Evolutionary conservation across 345 rosid genomes (phyloP).

Genomic region (Camelina hispida): DNA sequence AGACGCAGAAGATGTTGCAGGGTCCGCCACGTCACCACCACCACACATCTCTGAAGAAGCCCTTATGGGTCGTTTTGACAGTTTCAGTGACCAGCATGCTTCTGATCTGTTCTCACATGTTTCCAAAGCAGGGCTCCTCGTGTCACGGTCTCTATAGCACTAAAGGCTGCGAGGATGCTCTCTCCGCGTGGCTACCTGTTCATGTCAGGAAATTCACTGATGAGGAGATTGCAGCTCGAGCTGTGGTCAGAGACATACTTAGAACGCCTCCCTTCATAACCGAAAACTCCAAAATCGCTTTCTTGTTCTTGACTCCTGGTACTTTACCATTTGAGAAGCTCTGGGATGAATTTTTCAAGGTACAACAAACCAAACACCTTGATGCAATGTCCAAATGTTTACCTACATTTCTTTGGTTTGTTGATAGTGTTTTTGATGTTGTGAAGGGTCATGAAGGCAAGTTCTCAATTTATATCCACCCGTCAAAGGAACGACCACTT

Average conservation of each 20-base stretch:
- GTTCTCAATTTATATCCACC: slow-evolving; percentile 80
- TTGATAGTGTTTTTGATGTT: neutral
- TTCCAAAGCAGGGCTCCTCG: slow-evolving; percentile 61
- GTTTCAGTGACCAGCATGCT: slow-evolving; percentile 81
- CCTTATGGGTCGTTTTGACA: slow-evolving; percentile 77
- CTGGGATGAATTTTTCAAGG: slow-evolving; percentile 89
- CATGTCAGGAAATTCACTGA: slow-evolving; percentile 80
- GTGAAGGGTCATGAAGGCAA: slow-evolving; percentile 82
- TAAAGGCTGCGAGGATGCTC: slow-evolving; percentile 67
- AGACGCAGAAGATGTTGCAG: slow-evolving; percentile 56
- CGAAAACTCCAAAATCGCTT: slow-evolving; percentile 77
- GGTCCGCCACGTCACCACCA: slow-evolving; percentile 68
- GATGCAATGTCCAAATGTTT: neutral
- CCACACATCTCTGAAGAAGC: slow-evolving; percentile 73
- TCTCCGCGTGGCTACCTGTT: slow-evolving; percentile 89
- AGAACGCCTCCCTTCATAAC: slow-evolving; percentile 56
- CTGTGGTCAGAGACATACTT: slow-evolving; percentile 75
- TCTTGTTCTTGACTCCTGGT: slow-evolving; percentile 89
- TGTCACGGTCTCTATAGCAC: slow-evolving; percentile 68
- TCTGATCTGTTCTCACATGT: slow-evolving; percentile 73
- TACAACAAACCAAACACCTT: slow-evolving; percentile 31
- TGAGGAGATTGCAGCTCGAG: slow-evolving; percentile 73
- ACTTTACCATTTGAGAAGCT: slow-evolving; percentile 92
- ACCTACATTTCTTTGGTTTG: slow-evolving; percentile 1
- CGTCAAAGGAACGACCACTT: slow-evolving; percentile 75